Conservation (phyloP, 306 rosid genomes). For the Trichosanthes truncata region DNA sequence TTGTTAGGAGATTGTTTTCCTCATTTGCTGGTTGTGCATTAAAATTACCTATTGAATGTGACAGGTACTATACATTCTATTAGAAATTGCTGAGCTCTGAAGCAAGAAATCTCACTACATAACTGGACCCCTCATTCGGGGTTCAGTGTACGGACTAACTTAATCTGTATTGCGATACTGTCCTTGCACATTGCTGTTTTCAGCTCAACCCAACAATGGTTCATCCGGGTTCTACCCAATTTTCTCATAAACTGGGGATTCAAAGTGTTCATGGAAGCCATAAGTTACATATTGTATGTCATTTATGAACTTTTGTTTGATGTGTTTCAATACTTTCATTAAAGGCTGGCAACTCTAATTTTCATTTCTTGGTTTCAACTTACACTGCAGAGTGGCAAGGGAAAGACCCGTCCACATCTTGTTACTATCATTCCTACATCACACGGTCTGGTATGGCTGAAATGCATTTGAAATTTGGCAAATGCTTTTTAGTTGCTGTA, state of each 20-base stretch:
- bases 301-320: not conserved
- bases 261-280: constrained; percentile 22
- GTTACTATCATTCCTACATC: constrained; percentile 48
- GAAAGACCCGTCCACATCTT: constrained; percentile 43
- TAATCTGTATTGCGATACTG: constrained; percentile 8
- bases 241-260: constrained; percentile 42
- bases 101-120: not conserved
- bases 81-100: not conserved
- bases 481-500: not conserved
- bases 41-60: not conserved
- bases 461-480: constrained; percentile 1
- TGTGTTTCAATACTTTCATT: not conserved
- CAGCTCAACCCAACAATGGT: constrained; percentile 31
- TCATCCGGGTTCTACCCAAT: constrained; percentile 42
- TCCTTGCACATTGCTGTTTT: not conserved
- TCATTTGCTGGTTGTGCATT: not conserved
- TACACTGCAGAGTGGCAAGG: constrained; percentile 35
- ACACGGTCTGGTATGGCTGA: constrained; percentile 52
- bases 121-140: not conserved
- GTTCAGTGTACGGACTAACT: not conserved
- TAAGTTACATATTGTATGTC: constrained; percentile 41
- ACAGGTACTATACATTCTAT: not conserved
- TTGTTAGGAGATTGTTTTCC: not conserved
- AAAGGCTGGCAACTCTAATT: not conserved
- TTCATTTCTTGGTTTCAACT: not conserved